A percentile compares a stretch with the other conserved stretches of the same genome.
Evolutionary conservation across 306 rosid species (phyloP).

Genomic region (Cajanus cajan): DNA sequence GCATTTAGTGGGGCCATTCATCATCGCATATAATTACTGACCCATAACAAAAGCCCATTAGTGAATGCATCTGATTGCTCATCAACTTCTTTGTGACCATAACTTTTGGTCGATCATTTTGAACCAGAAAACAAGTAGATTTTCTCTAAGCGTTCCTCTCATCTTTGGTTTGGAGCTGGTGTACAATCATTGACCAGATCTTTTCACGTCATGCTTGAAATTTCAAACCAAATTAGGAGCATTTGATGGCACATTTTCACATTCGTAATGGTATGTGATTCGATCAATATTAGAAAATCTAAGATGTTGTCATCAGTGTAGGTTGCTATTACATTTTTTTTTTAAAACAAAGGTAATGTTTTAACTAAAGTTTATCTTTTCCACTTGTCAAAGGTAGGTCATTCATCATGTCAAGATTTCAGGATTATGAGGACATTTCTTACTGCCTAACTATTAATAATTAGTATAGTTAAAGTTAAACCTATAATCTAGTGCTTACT

Average conservation of each 20-base stretch:
- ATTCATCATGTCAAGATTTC: not conserved
- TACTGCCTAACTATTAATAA: not conserved
- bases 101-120: not conserved
- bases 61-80: not conserved
- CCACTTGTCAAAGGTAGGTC: not conserved
- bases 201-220: not conserved
- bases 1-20: too few species aligned
- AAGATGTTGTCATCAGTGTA: not conserved
- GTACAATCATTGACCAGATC: not conserved
- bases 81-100: not conserved
- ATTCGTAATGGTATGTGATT: not conserved
- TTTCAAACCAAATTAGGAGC: not conserved
- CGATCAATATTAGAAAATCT: not conserved
- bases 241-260: not conserved
- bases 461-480: too few species aligned
- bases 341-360: not conserved
- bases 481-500: too few species aligned
- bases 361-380: not conserved
- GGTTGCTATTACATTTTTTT: not conserved
- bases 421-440: not conserved
- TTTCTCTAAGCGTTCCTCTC: not conserved
- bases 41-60: not conserved
- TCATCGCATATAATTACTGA: not conserved
- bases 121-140: not conserved
- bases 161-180: not conserved